phyloP scores from a whole-genome alignment of 305 asterid species.

The Solanum hybrid region DNA sequence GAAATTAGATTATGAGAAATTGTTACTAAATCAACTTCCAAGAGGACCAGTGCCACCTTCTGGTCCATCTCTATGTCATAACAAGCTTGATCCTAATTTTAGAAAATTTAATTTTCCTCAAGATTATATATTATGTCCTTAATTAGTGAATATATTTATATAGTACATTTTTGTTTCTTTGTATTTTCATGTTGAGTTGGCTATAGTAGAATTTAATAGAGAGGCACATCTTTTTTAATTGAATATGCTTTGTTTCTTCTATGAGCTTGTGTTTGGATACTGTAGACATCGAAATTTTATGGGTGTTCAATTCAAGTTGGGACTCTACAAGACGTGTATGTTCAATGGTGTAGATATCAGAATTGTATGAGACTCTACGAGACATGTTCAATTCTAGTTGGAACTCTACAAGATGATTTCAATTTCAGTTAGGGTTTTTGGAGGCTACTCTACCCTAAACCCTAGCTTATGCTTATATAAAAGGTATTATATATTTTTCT shows the following conservation, averaged over 20 bases:
- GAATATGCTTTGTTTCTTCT: background rate
- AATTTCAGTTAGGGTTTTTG: no score
- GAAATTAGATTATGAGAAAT: constrained; percentile 1
- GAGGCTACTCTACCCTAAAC: no score
- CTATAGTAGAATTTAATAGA: background rate
- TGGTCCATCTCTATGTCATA: constrained; percentile 55
- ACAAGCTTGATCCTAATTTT: constrained; percentile 27
- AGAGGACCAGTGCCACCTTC: constrained; percentile 69
- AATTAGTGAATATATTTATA: background rate
- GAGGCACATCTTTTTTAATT: background rate
- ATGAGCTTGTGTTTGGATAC: background rate
- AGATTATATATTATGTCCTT: constrained; percentile 37
- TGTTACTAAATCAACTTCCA: constrained; percentile 34
- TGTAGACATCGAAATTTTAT: background rate
- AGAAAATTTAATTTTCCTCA: constrained; percentile 8
- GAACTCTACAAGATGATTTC: background rate
- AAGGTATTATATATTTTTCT: background rate
- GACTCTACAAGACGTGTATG: background rate
- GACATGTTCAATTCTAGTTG: background rate
- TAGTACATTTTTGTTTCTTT: background rate
- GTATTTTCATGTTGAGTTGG: background rate
- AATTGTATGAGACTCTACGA: background rate
- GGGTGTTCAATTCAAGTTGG: fast-evolving
- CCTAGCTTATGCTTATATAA: no score
- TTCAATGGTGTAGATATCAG: background rate